phyloP scores from a whole-genome alignment of 768 basidiomycete genomes.

The Xerocomellus chrysenteron region DNA sequence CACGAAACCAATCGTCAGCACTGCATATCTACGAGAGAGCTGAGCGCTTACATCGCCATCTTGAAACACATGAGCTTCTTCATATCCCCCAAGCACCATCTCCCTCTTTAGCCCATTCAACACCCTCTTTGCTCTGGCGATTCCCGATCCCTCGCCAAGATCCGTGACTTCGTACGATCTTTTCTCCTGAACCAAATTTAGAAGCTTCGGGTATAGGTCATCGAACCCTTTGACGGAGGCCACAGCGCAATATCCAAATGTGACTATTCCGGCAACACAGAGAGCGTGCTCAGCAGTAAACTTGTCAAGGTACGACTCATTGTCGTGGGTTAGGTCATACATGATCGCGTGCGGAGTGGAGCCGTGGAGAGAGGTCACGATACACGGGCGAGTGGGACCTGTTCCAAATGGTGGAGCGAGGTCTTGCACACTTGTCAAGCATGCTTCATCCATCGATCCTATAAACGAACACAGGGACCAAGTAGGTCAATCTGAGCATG shows the following conservation, averaged over 20 bases:
- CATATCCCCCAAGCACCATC: constrained; percentile 83
- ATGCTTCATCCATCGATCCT: constrained; percentile 94
- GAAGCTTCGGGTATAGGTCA: constrained; percentile 92
- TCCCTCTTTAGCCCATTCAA: constrained; percentile 88
- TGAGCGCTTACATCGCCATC: constrained; percentile 79
- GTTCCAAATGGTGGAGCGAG: constrained; percentile 80
- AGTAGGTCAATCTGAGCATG: background rate
- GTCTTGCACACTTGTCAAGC: constrained; percentile 73
- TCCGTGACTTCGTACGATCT: constrained; percentile 72
- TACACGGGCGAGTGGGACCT: constrained; percentile 70
- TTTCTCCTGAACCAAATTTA: constrained; percentile 85
- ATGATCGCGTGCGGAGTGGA: constrained; percentile 89
- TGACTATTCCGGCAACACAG: constrained; percentile 89
- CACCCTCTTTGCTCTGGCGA: constrained; percentile 60
- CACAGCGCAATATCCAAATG: constrained; percentile 85
- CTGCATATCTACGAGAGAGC: background rate
- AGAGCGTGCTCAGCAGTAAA: constrained; percentile 93
- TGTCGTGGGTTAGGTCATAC: constrained; percentile 97
- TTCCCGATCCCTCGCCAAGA: constrained; percentile 54
- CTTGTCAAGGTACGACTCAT: constrained; percentile 88
- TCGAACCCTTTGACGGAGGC: constrained; percentile 98
- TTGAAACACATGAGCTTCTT: constrained; percentile 95
- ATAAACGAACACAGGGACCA: background rate
- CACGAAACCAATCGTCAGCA: constrained; percentile 1
- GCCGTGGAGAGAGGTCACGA: constrained; percentile 80